A percentile compares a stretch with the other conserved stretches of the same genome.
Conservation (phyloP, 2,329 filamentous ascomycete genomes). For the Dryadomyces quercivorus region DNA sequence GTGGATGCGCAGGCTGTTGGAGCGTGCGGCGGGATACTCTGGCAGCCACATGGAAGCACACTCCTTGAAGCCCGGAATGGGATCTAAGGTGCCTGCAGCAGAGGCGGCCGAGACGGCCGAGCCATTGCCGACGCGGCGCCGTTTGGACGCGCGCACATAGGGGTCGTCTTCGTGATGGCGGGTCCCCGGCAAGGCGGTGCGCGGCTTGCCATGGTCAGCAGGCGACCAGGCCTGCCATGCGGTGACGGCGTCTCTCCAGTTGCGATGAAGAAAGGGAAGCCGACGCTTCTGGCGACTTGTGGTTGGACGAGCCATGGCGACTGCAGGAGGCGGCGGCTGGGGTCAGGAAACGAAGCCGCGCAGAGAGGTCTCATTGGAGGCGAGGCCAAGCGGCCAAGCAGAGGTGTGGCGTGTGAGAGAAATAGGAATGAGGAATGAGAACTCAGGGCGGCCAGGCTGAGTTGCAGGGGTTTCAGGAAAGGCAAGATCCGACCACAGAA, state of each 20-base stretch:
- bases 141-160: conserved; percentile 31
- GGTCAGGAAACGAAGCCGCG: background rate
- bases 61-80: background rate
- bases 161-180: conserved; percentile 20
- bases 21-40: conserved; percentile 10
- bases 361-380: background rate
- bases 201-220: background rate
- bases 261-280: conserved; percentile 42
- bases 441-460: no score
- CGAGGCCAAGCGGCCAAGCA: no score
- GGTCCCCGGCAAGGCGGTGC: no score
- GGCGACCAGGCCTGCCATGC: conserved; percentile 25
- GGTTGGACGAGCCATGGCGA: background rate
- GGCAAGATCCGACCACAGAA: no score
- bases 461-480: no score
- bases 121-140: conserved; percentile 29
- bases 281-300: conserved; percentile 3
- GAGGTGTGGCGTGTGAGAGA: no score
- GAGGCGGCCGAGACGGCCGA: no score
- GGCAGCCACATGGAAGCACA: conserved; percentile 9
- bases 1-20: conserved; percentile 34
- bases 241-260: conserved; percentile 36
- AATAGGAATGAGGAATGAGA: no score
- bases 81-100: background rate
- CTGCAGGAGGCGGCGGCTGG: background rate